These are phyloP conservation scores for Trichoderma asperellum DNA, from an alignment of 2,329 filamentous ascomycete species.

Conservation along the genomic window DNA sequence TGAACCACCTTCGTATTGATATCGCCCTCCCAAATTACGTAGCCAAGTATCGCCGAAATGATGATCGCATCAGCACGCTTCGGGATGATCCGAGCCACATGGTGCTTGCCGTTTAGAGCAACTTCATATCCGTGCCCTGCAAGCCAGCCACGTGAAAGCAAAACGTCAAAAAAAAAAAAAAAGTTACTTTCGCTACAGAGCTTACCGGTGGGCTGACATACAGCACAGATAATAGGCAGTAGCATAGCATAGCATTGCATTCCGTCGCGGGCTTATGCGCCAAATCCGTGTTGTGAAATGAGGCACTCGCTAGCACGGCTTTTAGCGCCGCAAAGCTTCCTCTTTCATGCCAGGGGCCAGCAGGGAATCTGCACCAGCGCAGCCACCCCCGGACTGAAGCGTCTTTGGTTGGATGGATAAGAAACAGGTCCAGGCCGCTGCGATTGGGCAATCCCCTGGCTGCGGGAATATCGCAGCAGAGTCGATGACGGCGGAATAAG, in stretches of 20 bases:
- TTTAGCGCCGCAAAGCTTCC: conserved; percentile 1
- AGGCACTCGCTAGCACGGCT: conserved; percentile 15
- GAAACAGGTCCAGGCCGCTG: neutral
- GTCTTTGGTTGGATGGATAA: neutral
- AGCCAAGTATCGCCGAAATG: neutral
- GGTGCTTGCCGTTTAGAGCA: neutral
- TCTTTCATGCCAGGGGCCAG: conserved; percentile 6
- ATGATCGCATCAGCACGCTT: neutral
- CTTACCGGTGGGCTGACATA: neutral
- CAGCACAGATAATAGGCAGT: too few species aligned
- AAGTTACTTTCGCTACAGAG: neutral
- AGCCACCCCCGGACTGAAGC: neutral
- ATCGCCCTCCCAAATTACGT: neutral
- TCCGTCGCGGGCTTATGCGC: neutral
- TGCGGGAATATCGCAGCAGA: neutral
- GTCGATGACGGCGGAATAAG: neutral
- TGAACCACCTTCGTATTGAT: neutral
- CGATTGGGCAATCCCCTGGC: neutral
- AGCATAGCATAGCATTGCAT: neutral
- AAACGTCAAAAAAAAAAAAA: neutral
- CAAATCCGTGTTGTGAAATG: conserved; percentile 18
- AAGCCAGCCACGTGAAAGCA: conserved; percentile 9
- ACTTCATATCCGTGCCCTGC: conserved; percentile 19
- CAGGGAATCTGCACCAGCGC: neutral
- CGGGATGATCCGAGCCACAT: conserved; percentile 24